Conservation (phyloP, 257 asterid genomes). For the Nicotiana attenuata region DNA sequence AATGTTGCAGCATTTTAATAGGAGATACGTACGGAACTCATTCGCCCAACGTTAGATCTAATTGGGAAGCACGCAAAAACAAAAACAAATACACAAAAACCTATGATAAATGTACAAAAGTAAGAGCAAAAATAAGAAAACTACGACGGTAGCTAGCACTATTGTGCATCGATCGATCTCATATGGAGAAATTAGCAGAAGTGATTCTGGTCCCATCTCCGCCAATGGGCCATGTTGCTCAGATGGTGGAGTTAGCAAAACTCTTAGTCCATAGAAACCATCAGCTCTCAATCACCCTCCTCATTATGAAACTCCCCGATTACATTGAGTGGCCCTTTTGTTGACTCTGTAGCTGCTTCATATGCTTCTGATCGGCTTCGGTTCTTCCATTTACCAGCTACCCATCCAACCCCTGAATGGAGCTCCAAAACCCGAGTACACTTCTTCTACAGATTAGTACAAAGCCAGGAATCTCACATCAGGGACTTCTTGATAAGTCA, state of each 20-base stretch:
- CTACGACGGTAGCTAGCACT: too few relatives aligned
- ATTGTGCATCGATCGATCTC: not conserved
- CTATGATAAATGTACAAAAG: too few relatives aligned
- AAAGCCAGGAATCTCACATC: slow-evolving; percentile 37
- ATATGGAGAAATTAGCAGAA: slow-evolving; percentile 3
- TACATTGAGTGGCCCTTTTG: slow-evolving; percentile 46
- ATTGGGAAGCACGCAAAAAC: too few relatives aligned
- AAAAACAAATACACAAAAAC: too few relatives aligned
- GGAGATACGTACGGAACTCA: too few relatives aligned
- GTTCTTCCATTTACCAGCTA: slow-evolving; percentile 40
- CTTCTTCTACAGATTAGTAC: slow-evolving; percentile 41
- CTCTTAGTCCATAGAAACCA: slow-evolving; percentile 27
- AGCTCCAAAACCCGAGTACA: slow-evolving; percentile 41
- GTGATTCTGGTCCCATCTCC: slow-evolving; percentile 57
- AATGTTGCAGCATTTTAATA: too few relatives aligned
- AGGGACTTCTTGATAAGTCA: slow-evolving; percentile 23
- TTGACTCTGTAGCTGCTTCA: slow-evolving; percentile 33
- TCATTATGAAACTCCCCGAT: slow-evolving; percentile 45
- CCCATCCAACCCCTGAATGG: slow-evolving; percentile 52
- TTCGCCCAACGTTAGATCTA: too few relatives aligned
- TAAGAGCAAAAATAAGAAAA: too few relatives aligned
- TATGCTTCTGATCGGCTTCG: slow-evolving; percentile 17
- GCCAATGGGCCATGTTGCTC: slow-evolving; percentile 56
- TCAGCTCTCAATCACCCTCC: slow-evolving; percentile 36
- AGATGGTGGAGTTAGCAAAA: slow-evolving; percentile 50